Evolutionary conservation across 192 early-diverging fungal species (phyloP).

Genomic region (Martensiomyces pterosporus): DNA sequence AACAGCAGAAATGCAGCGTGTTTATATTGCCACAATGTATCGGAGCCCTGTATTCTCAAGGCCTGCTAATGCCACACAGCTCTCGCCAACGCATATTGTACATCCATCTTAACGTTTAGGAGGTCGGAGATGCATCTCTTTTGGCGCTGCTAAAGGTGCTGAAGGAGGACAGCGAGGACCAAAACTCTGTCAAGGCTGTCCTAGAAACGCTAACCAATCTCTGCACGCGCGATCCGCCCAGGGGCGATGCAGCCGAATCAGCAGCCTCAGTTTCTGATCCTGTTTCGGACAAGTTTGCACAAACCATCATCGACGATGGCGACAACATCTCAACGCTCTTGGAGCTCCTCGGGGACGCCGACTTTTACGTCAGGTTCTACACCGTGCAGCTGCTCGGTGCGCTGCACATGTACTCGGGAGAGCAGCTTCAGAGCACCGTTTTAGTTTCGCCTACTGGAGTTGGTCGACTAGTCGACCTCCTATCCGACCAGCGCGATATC

Average conservation of each 20-base stretch:
- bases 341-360: slow-evolving; percentile 83
- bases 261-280: slow-evolving; percentile 3
- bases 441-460: slow-evolving; percentile 82
- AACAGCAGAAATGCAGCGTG: too few relatives aligned
- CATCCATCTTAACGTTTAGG: slow-evolving; percentile 47
- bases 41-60: too few relatives aligned
- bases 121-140: slow-evolving; percentile 80
- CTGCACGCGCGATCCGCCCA: slow-evolving; percentile 52
- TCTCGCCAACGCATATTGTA: not conserved
- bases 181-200: slow-evolving; percentile 78
- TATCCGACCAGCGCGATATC: slow-evolving; percentile 91
- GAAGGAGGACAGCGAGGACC: slow-evolving; percentile 76
- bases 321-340: slow-evolving; percentile 69
- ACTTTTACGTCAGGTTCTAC: slow-evolving; percentile 94
- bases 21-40: too few relatives aligned
- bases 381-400: slow-evolving; percentile 81
- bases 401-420: slow-evolving; percentile 55
- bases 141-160: slow-evolving; percentile 69
- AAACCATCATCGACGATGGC: slow-evolving; percentile 33
- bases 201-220: slow-evolving; percentile 78
- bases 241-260: slow-evolving; percentile 11
- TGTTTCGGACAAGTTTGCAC: slow-evolving; percentile 36
- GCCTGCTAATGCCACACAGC: too few relatives aligned
- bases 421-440: slow-evolving; percentile 73
- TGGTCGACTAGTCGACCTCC: slow-evolving; percentile 85